A percentile compares a stretch with the other conserved stretches of the same genome.
Evolutionary conservation across 331 rosid genomes (phyloP).

Genomic region (Malus hybrid): DNA sequence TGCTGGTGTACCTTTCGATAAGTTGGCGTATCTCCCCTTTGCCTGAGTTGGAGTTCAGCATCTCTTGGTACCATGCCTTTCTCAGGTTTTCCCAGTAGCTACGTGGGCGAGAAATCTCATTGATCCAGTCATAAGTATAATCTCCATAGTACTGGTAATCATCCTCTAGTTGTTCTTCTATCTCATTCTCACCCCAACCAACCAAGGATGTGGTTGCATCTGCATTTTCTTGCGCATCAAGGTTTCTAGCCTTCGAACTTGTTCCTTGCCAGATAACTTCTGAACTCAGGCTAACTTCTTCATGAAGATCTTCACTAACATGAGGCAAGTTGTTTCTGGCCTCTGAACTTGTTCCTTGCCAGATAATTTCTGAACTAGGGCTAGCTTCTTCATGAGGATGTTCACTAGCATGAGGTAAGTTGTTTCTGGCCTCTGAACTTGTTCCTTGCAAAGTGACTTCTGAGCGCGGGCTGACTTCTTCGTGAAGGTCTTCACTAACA

Average conservation of each 20-base stretch:
- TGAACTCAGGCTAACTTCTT: slow-evolving; percentile 18
- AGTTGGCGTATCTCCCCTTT: slow-evolving; percentile 65
- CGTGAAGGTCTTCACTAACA: background rate
- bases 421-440: slow-evolving; percentile 10
- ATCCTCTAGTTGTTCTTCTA: slow-evolving; percentile 25
- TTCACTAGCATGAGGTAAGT: background rate
- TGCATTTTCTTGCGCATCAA: slow-evolving; percentile 13
- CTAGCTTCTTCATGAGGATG: slow-evolving; percentile 1
- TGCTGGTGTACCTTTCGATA: slow-evolving; percentile 54
- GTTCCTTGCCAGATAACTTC: slow-evolving; percentile 19
- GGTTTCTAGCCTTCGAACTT: slow-evolving; percentile 8
- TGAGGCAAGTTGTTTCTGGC: slow-evolving; percentile 1
- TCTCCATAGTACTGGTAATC: slow-evolving; percentile 25
- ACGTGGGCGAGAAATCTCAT: slow-evolving; percentile 69
- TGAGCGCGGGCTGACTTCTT: slow-evolving; percentile 18
- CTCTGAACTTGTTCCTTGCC: slow-evolving; percentile 23
- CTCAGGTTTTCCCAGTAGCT: slow-evolving; percentile 86
- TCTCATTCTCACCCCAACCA: slow-evolving; percentile 32
- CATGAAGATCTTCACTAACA: background rate
- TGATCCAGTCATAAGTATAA: slow-evolving; percentile 57
- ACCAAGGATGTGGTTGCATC: slow-evolving; percentile 22
- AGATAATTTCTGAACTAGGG: slow-evolving; percentile 16
- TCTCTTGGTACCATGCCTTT: slow-evolving; percentile 75
- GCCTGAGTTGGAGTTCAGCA: slow-evolving; percentile 48
- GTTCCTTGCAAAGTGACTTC: slow-evolving; percentile 18